These are phyloP conservation scores for Teratosphaeria gauchensis DNA, from an alignment of 2,329 filamentous ascomycete species.

Conservation along the genomic window DNA sequence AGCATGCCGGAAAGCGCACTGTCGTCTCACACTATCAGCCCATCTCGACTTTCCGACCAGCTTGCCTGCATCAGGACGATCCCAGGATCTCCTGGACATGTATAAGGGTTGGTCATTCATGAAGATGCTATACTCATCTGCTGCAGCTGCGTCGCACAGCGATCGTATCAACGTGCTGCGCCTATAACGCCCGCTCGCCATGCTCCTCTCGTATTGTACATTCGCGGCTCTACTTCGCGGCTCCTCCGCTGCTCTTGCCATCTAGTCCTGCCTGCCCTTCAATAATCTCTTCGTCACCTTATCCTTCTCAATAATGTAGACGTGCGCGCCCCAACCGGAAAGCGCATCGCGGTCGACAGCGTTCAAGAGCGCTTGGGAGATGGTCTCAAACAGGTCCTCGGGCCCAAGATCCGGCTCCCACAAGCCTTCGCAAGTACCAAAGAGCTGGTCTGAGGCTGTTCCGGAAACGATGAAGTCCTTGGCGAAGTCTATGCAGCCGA, in stretches of 20 bases:
- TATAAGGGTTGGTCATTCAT: not conserved
- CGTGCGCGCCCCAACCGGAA: constrained; percentile 95
- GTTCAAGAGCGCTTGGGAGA: constrained; percentile 90
- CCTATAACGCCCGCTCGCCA: not conserved
- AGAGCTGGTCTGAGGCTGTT: constrained; percentile 92
- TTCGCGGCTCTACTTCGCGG: not conserved
- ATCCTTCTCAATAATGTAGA: constrained; percentile 99
- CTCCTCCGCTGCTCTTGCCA: not conserved
- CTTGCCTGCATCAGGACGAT: not conserved
- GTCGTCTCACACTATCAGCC: not conserved
- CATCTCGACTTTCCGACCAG: not conserved
- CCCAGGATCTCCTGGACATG: not conserved
- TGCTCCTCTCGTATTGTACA: not conserved
- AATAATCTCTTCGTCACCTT: constrained; percentile 98
- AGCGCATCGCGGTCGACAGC: constrained; percentile 94
- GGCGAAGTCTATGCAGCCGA: constrained; percentile 98
- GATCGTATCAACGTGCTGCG: not conserved
- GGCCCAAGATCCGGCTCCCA: constrained; percentile 96
- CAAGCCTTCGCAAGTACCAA: constrained; percentile 94
- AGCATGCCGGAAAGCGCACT: too few relatives aligned
- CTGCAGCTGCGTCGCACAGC: not conserved
- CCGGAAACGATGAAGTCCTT: constrained; percentile 99
- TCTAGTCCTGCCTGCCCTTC: constrained; percentile 83
- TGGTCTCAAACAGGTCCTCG: constrained; percentile 95
- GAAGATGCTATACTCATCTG: not conserved